Conservation (phyloP, 2,329 filamentous ascomycete genomes). For the Calonectria crousiana region DNA sequence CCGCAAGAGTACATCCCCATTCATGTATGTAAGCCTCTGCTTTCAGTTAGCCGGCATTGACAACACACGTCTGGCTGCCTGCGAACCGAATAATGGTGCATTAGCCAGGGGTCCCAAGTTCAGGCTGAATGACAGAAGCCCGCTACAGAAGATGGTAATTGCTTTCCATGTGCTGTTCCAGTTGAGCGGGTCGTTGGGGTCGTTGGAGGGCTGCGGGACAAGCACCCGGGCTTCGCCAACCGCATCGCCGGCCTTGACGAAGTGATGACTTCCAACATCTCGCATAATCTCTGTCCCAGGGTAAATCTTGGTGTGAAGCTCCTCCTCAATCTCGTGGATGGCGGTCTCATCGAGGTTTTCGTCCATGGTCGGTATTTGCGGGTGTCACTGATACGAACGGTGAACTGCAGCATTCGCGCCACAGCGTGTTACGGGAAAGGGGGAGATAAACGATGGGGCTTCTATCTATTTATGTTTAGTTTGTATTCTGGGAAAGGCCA, state of each 20-base stretch:
- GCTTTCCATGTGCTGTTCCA: constrained; percentile 24
- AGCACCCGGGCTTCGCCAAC: constrained; percentile 21
- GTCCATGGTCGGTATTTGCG: background rate
- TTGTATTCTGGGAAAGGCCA: no score
- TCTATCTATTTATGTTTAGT: background rate
- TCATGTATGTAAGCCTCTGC: constrained; percentile 21
- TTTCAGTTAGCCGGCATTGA: background rate
- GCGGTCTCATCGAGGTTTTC: constrained; percentile 21
- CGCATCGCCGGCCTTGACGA: constrained; percentile 18
- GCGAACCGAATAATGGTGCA: constrained; percentile 17
- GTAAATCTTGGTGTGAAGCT: constrained; percentile 22
- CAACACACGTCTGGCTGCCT: background rate
- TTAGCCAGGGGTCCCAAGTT: constrained; percentile 18
- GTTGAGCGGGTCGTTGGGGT: constrained; percentile 19
- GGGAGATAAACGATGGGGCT: background rate
- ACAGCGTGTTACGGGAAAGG: no score
- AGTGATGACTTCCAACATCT: constrained; percentile 20
- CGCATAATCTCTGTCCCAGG: constrained; percentile 22
- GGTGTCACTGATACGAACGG: no score
- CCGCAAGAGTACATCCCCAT: constrained; percentile 16
- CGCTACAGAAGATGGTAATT: constrained; percentile 15
- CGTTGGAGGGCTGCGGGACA: constrained; percentile 21
- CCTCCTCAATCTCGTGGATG: constrained; percentile 24
- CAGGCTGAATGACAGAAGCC: constrained; percentile 19
- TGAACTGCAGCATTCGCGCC: background rate